A percentile compares a stretch with the other conserved stretches of the same genome.
These are phyloP conservation scores for Cucurbita argyrosperma DNA, from an alignment of 306 rosid species.

Conservation along the genomic window DNA sequence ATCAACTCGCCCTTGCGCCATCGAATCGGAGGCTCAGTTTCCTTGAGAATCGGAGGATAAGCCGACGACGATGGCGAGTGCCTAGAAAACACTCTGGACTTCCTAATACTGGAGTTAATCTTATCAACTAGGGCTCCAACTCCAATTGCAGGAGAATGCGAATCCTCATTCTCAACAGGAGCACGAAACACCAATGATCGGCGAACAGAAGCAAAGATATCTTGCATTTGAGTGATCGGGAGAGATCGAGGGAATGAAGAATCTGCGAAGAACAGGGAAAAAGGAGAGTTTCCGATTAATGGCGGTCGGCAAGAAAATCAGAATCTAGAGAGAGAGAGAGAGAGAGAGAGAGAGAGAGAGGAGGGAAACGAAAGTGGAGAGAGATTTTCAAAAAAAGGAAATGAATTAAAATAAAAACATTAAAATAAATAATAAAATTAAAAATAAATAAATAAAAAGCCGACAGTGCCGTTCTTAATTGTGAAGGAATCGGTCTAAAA, in stretches of 20 bases:
- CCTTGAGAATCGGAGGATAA: conserved; percentile 23
- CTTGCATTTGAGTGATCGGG: conserved; percentile 46
- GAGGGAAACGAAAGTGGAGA: conserved; percentile 39
- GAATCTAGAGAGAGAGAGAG: conserved; percentile 8
- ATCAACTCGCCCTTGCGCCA: conserved; percentile 99
- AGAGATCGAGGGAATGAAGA: background rate
- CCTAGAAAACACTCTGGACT: conserved; percentile 73
- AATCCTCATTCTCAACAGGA: conserved; percentile 45
- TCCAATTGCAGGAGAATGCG: conserved; percentile 24
- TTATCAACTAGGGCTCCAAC: conserved; percentile 60
- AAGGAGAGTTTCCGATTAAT: conserved; percentile 12
- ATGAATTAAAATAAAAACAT: background rate
- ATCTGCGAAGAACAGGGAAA: background rate
- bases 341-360: conserved; percentile 11
- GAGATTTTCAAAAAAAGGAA: conserved; percentile 25
- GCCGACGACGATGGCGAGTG: conserved; percentile 12
- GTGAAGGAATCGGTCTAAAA: background rate
- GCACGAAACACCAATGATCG: conserved; percentile 88
- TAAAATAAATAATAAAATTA: too few relatives aligned
- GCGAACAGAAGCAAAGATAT: conserved; percentile 91
- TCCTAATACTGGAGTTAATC: conserved; percentile 61
- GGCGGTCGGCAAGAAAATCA: conserved; percentile 17
- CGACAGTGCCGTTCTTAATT: background rate
- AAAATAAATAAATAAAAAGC: background rate
- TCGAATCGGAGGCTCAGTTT: conserved; percentile 53